A percentile compares a stretch with the other conserved stretches of the same genome.
These are phyloP conservation scores for Cryptosporidium ryanae DNA, from an alignment of 169 alveolate species.

Conservation along the genomic window DNA sequence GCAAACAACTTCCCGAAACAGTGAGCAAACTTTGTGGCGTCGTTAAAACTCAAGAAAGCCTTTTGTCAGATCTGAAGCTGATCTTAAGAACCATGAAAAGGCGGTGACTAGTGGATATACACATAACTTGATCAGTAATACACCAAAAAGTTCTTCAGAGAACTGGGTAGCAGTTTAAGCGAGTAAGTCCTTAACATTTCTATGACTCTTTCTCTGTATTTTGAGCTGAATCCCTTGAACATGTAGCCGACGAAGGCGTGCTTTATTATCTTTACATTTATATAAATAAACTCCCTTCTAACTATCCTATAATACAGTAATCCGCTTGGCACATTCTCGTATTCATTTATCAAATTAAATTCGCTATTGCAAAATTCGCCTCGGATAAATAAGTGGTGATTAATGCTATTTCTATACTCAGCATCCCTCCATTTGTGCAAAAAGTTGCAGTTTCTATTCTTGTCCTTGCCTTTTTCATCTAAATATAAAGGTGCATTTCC, in stretches of 20 bases:
- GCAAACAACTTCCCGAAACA: conserved; percentile 15
- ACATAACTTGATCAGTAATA: background rate
- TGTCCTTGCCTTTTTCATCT: too few relatives aligned
- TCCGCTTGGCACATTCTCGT: conserved; percentile 17
- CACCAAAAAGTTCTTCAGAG: conserved; percentile 11
- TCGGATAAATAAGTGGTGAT: background rate
- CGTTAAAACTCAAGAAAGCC: conserved; percentile 42
- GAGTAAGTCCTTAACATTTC: conserved; percentile 53
- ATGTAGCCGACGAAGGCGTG: conserved; percentile 49
- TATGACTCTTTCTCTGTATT: conserved; percentile 41
- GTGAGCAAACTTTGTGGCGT: conserved; percentile 40
- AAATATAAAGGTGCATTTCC: background rate
- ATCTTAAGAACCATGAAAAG: conserved; percentile 29
- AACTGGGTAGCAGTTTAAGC: conserved; percentile 36
- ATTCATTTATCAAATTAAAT: background rate
- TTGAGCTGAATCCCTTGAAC: conserved; percentile 45
- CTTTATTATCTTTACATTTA: conserved; percentile 35
- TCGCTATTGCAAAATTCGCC: background rate
- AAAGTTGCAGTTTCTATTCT: background rate
- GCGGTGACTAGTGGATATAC: background rate
- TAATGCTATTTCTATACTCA: background rate
- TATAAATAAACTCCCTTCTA: conserved; percentile 5
- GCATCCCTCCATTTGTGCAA: conserved; percentile 13
- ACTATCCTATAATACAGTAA: conserved; percentile 39
- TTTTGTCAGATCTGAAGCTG: conserved; percentile 21